phyloP scores from a whole-genome alignment of 345 rosid genomes.

The Arabis alpina region DNA sequence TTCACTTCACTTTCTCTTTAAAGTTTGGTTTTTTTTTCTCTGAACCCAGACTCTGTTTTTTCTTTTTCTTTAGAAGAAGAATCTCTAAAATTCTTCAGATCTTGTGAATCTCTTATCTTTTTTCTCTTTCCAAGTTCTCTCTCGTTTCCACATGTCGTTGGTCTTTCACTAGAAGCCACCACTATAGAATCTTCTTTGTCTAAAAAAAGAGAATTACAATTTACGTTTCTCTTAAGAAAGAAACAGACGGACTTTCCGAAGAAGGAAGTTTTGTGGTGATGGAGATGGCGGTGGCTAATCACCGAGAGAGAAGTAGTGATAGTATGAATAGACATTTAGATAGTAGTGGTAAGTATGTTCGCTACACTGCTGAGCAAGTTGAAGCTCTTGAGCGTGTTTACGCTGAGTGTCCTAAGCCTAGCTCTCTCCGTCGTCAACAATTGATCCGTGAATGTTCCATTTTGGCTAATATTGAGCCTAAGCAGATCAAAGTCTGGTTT shows the following conservation, averaged over 20 bases:
- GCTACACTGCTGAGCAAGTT: constrained; percentile 46
- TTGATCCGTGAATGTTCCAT: constrained; percentile 95
- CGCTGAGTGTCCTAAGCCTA: constrained; percentile 96
- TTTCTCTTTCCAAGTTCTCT: neutral
- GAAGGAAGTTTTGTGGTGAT: constrained; percentile 41
- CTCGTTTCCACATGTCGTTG: constrained; percentile 43
- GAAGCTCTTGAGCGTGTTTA: constrained; percentile 45
- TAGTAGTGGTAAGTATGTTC: constrained; percentile 79
- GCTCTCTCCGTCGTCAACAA: constrained; percentile 91
- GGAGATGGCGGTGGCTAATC: constrained; percentile 87
- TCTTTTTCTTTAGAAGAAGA: constrained; percentile 7
- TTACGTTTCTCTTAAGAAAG: constrained; percentile 42
- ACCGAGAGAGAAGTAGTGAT: constrained; percentile 75
- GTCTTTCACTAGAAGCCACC: constrained; percentile 45
- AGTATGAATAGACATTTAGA: constrained; percentile 80
- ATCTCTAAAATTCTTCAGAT: constrained; percentile 41
- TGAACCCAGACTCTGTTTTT: constrained; percentile 22
- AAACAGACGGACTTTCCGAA: constrained; percentile 55
- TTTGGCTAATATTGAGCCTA: constrained; percentile 91
- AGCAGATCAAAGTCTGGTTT: constrained; percentile 99
- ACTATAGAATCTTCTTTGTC: constrained; percentile 44
- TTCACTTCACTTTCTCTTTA: constrained; percentile 31
- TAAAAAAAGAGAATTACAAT: constrained; percentile 26
- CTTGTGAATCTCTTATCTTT: constrained; percentile 35
- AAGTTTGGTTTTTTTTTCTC: constrained; percentile 1